These are phyloP conservation scores for Ulota crispa DNA, from an alignment of 225 moss, liverwort and hornwort genomes.

Conservation along the genomic window DNA sequence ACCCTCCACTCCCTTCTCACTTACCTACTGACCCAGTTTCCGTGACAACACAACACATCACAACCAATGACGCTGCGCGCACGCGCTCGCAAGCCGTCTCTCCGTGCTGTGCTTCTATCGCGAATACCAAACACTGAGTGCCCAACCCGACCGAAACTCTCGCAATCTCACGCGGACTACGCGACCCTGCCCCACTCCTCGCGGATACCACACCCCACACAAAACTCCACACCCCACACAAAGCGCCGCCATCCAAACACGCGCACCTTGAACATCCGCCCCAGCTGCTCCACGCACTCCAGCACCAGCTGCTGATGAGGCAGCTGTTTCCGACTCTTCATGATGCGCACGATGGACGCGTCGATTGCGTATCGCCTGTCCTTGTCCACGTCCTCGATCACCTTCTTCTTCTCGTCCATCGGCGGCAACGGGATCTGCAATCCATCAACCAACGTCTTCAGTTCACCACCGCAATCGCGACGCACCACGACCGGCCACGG, in stretches of 20 bases:
- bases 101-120: too few species aligned
- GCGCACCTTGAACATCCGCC: constrained; percentile 97
- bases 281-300: constrained; percentile 99
- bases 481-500: background rate
- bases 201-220: background rate
- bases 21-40: too few species aligned
- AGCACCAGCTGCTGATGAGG: constrained; percentile 91
- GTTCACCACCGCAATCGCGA: background rate
- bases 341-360: constrained; percentile 97
- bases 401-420: constrained; percentile 99
- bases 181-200: too few species aligned
- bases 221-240: background rate
- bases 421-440: constrained; percentile 90
- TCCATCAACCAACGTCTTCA: background rate
- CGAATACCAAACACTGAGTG: too few species aligned
- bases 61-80: too few species aligned
- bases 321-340: constrained; percentile 94
- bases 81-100: too few species aligned
- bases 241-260: background rate
- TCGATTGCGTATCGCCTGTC: constrained; percentile 98
- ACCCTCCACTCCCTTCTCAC: too few species aligned
- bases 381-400: constrained; percentile 99
- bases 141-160: too few species aligned
- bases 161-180: background rate
- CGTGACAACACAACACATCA: too few species aligned